phyloP scores from a whole-genome alignment of 345 rosid species.

The Brassica incana region DNA sequence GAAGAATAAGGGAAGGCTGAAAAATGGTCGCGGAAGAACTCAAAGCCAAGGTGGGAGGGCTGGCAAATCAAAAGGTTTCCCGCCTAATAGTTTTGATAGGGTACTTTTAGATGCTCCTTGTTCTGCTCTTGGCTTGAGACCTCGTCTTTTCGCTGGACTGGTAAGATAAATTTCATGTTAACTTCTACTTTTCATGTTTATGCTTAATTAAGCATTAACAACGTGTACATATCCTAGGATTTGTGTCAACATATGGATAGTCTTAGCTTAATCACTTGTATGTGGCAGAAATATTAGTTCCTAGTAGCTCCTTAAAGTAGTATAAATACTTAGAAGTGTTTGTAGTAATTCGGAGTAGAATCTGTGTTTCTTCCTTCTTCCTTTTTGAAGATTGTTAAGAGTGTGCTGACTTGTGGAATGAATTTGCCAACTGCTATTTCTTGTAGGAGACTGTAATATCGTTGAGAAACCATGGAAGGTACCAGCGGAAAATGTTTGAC shows the following conservation, averaged over 20 bases:
- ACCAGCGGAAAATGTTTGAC: constrained; percentile 91
- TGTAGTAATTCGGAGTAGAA: constrained; percentile 1
- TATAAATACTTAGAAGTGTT: background rate
- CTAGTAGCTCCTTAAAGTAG: background rate
- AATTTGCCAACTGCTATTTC: constrained; percentile 6
- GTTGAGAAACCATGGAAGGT: constrained; percentile 77
- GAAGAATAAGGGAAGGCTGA: constrained; percentile 71
- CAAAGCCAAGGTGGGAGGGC: constrained; percentile 73
- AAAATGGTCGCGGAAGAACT: constrained; percentile 92
- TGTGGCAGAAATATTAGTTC: background rate
- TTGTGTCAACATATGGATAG: background rate
- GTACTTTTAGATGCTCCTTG: constrained; percentile 98
- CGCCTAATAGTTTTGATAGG: constrained; percentile 82
- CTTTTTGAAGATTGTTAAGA: background rate
- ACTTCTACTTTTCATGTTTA: background rate
- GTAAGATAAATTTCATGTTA: constrained; percentile 41
- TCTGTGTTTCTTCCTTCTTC: constrained; percentile 16
- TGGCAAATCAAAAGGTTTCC: constrained; percentile 78
- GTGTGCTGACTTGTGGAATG: background rate
- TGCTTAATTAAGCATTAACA: background rate
- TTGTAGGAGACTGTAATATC: constrained; percentile 78
- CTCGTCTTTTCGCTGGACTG: constrained; percentile 86
- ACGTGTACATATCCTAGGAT: background rate
- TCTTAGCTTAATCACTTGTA: background rate
- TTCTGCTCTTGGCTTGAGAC: constrained; percentile 98